Evolutionary conservation across 2,329 filamentous ascomycete genomes (phyloP), one percentile per base, ranked within the genome.

Genomic region (Pestalotiopsis fici): DNA sequence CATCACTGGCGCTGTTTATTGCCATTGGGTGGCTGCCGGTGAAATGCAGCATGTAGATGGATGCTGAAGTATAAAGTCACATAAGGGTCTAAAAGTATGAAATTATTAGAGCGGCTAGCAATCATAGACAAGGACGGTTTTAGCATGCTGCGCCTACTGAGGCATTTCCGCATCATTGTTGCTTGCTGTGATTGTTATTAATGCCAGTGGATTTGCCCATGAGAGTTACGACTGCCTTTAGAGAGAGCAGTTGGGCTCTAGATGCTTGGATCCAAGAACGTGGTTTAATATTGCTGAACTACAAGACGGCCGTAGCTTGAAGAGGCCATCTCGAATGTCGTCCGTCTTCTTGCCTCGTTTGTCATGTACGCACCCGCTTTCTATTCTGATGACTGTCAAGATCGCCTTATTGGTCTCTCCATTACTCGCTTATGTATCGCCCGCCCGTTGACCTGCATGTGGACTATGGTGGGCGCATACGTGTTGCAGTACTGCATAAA

Each of bases 231-330:
- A 35, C 11, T 7, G 11, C 7, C 11, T 35, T 7, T 35, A 35
- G 65, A 59, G 64, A 31, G 65, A 64, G 65, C 54, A 64, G 55
- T 61, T 61, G 39, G 37, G 37, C 37, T 59, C 61, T 35, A 60
- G 55, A 60, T 64, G 35, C 50, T 31, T 25, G 39, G 47, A 65
- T 56, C 54, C 37, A 47, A 13, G n/a, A 57, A 39, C 23, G 54
- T 23, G 50, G 23, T 23, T 23, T 23, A 23, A 23, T 54, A n/a
- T 11, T 23, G 47, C 47, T 18, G 18, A 18, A n/a, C 47, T 54
- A 13, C 47, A n/a, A 47, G 39, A 9, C 39, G 9, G 47, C 7
- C 3, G 15, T 35, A 35, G 47, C 23, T 54, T 54, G 56, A 28
- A 6, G n/a, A 18, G 9, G 15, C 21, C 28, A 61, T 35, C 21